phyloP scores from a whole-genome alignment of 75 land plant species.

The Adiantum capillusveneris region DNA sequence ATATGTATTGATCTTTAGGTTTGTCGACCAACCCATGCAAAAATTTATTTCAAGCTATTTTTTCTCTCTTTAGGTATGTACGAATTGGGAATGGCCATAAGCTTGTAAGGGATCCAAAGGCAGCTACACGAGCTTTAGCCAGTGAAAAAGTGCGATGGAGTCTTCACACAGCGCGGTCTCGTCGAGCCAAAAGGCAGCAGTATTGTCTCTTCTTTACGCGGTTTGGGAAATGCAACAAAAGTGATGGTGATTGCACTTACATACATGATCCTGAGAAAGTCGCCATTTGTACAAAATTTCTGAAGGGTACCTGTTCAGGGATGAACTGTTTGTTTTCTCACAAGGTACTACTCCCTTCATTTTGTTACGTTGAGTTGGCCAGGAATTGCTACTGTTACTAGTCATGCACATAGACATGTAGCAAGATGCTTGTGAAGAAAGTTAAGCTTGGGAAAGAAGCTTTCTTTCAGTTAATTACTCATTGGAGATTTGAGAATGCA shows the following conservation, averaged over 20 bases:
- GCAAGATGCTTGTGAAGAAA: too few relatives aligned
- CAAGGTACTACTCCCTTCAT: too few relatives aligned
- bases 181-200: slow-evolving; percentile 60
- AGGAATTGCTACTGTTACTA: too few relatives aligned
- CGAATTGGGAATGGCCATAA: slow-evolving; percentile 87
- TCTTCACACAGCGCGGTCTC: slow-evolving; percentile 74
- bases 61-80: slow-evolving; percentile 77
- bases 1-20: too few relatives aligned
- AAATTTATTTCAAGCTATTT: too few relatives aligned
- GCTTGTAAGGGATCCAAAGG: slow-evolving; percentile 89
- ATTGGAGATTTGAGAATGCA: too few relatives aligned
- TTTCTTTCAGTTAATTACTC: too few relatives aligned
- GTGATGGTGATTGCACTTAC: slow-evolving; percentile 79
- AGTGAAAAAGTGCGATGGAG: slow-evolving; percentile 98
- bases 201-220: slow-evolving; percentile 90
- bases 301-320: slow-evolving; percentile 76
- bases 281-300: slow-evolving; percentile 89
- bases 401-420: too few relatives aligned
- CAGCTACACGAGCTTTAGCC: slow-evolving; percentile 65
- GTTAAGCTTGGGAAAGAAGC: too few relatives aligned
- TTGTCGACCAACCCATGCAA: too few relatives aligned
- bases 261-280: slow-evolving; percentile 91
- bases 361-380: too few relatives aligned
- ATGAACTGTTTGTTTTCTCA: slow-evolving; percentile 76
- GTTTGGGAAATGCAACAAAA: slow-evolving; percentile 93